Evolutionary conservation across 352 stramenopile species (phyloP).

Genomic region (Pythium myriotylum): DNA sequence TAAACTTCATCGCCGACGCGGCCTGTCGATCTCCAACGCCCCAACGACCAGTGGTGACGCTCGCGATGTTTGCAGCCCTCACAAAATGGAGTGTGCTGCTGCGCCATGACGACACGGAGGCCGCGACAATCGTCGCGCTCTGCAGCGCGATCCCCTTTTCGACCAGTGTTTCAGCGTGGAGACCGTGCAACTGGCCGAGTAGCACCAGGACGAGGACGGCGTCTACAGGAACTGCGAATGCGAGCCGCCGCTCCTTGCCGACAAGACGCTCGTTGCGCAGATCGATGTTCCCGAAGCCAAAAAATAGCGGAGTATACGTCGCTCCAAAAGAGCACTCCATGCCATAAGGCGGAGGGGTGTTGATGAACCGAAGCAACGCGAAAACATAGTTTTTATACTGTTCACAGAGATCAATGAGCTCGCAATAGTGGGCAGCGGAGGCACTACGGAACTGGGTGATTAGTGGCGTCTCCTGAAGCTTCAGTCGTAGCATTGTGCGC

Average conservation of each 20-base stretch:
- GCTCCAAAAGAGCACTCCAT: not conserved
- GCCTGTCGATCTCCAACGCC: slow-evolving; percentile 12
- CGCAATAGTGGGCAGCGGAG: slow-evolving; percentile 21
- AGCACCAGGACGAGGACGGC: slow-evolving; percentile 41
- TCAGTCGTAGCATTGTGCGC: slow-evolving; percentile 33
- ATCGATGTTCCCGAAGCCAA: slow-evolving; percentile 40
- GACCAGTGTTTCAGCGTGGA: slow-evolving; percentile 24
- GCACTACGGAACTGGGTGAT: slow-evolving; percentile 30
- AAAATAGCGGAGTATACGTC: slow-evolving; percentile 48
- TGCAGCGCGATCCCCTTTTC: slow-evolving; percentile 19
- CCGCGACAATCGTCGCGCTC: slow-evolving; percentile 13
- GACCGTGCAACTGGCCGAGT: slow-evolving; percentile 37
- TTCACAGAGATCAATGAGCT: slow-evolving; percentile 39
- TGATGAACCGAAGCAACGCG: slow-evolving; percentile 38
- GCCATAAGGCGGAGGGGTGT: not conserved
- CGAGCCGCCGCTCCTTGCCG: slow-evolving; percentile 28
- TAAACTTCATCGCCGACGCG: slow-evolving; percentile 23
- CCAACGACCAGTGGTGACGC: slow-evolving; percentile 1
- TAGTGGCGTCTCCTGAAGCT: slow-evolving; percentile 47
- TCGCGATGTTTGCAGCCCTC: slow-evolving; percentile 17
- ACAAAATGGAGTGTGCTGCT: slow-evolving; percentile 15
- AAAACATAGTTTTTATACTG: slow-evolving; percentile 46
- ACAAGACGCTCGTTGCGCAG: slow-evolving; percentile 38
- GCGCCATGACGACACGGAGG: slow-evolving; percentile 18
- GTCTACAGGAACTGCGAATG: slow-evolving; percentile 24